Conservation (phyloP, 108 stramenopile genomes). For the Aurantiochytrium sp. region DNA sequence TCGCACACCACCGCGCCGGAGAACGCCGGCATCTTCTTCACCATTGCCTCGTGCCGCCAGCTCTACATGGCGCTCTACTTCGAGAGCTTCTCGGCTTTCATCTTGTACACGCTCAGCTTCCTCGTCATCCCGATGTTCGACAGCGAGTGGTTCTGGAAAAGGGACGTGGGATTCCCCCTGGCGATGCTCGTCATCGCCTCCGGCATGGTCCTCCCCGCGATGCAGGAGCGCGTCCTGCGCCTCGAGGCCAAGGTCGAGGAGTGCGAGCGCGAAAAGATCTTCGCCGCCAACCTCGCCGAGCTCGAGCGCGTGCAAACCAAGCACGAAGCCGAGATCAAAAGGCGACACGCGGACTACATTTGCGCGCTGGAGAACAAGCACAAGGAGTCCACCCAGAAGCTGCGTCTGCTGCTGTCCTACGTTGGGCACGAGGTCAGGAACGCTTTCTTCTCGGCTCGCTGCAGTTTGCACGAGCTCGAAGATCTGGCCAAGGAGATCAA, state of each 20-base stretch:
- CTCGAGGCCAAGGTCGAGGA: not conserved
- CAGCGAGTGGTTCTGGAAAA: not conserved
- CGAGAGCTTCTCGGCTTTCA: not conserved
- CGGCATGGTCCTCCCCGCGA: not conserved
- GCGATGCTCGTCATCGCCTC: not conserved
- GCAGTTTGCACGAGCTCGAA: not conserved
- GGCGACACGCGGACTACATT: not conserved
- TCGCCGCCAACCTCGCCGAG: not conserved
- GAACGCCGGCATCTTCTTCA: not conserved
- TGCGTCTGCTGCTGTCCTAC: not conserved
- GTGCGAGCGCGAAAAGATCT: not conserved
- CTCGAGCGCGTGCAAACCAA: not conserved
- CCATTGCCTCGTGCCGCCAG: not conserved
- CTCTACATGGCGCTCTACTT: slow-evolving; percentile 12
- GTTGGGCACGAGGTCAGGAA: not conserved
- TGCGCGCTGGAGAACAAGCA: not conserved
- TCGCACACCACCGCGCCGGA: not conserved
- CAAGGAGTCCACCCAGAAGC: not conserved
- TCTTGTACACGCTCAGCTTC: not conserved
- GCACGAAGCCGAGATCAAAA: not conserved
- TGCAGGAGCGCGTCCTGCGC: not conserved
- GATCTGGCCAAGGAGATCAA: not conserved
- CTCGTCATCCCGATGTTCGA: not conserved
- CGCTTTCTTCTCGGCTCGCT: not conserved
- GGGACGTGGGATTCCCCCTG: not conserved